Percentiles rank a stretch among this genome's conserved stretches.
These are phyloP conservation scores for Danielia reshetovae DNA, from an alignment of 805 yeast genomes.

Conservation along the genomic window DNA sequence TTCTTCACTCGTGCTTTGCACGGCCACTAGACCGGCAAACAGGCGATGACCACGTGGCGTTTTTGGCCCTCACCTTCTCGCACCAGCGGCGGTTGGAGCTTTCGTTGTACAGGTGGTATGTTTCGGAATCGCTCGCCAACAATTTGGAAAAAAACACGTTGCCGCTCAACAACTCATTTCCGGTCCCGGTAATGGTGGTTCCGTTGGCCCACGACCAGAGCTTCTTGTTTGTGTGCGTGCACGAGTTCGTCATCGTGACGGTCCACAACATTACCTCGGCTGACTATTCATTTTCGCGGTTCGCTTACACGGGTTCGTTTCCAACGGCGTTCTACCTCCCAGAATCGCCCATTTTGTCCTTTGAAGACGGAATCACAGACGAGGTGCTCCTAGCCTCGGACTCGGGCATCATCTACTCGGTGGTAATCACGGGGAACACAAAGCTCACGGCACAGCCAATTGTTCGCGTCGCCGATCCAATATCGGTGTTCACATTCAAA, in stretches of 20 bases:
- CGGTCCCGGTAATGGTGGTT: conserved; percentile 39
- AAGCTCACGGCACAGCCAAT: conserved; percentile 24
- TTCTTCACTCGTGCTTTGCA: conserved; percentile 42
- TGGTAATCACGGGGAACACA: conserved; percentile 19
- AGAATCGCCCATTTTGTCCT: conserved; percentile 12
- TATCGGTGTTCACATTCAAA: conserved; percentile 29
- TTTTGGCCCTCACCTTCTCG: conserved; percentile 36
- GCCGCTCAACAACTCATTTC: conserved; percentile 37
- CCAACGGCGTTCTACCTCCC: conserved; percentile 40
- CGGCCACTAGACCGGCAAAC: conserved; percentile 26
- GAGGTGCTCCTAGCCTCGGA: conserved; percentile 33
- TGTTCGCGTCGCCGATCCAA: conserved; percentile 31
- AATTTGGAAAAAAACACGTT: conserved; percentile 33
- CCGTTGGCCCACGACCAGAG: conserved; percentile 34
- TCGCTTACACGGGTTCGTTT: conserved; percentile 25
- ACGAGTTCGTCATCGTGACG: conserved; percentile 31
- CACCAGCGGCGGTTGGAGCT: conserved; percentile 32
- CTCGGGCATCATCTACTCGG: conserved; percentile 30
- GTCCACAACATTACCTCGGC: conserved; percentile 47
- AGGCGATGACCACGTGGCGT: conserved; percentile 27
- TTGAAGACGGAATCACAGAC: conserved; percentile 12
- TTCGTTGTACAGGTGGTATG: conserved; percentile 39
- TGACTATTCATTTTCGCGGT: conserved; percentile 30
- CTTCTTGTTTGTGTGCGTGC: conserved; percentile 36
- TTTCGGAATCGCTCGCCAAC: conserved; percentile 28